Evolutionary conservation across 352 stramenopile species (phyloP), one percentile per base, ranked within the genome.

Genomic region (Globisporangium paroecandrum): DNA sequence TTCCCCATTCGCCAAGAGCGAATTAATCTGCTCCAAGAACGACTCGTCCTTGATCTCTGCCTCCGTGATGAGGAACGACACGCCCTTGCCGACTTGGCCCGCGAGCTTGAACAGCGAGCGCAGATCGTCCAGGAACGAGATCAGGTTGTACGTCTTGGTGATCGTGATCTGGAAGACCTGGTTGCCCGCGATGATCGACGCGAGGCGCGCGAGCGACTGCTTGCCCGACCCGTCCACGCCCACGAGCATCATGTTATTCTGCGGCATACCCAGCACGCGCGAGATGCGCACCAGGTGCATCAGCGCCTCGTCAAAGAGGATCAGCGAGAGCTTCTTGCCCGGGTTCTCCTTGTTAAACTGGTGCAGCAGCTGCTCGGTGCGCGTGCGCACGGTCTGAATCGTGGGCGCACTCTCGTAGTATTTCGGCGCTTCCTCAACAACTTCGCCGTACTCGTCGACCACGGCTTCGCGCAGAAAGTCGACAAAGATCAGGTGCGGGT

Each of bases 291-390:
- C 79, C 6, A 97, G 77, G 62, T 98, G 92, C 24, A 74, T 69
- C 2, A 98, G 76, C 8, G 92, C 92, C 70, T 97, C 91, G 59
- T 97, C 91, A 58, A 98, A 98, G 1, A 98, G 72, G 36, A 98
- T 91, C 20, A 98, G 74, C 36, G 88, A 74, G 20, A 97, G 87
- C 24, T 83, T 69, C 24, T 78, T 79, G 1, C 72, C 73, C 22
- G 85, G 84, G 46, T 93, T 89, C n/a, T 95, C 85, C 15, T 89
- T 77, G 69, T 97, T 97, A 62, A 94, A 96, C 47, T 86, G 75
- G 1, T 73, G 65, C 22, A 97, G 67, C 10, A 97, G 84, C 8
- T 70, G 62, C 62, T 95, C 76, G 0, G 89, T 77, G 18, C 88
- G 79, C 3, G 71, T 64, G 4, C 85, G 83, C 3, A 97, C 69